phyloP scores from a whole-genome alignment of 1,284 basidiomycete species.

The Pseudozyma hubeiensis region DNA sequence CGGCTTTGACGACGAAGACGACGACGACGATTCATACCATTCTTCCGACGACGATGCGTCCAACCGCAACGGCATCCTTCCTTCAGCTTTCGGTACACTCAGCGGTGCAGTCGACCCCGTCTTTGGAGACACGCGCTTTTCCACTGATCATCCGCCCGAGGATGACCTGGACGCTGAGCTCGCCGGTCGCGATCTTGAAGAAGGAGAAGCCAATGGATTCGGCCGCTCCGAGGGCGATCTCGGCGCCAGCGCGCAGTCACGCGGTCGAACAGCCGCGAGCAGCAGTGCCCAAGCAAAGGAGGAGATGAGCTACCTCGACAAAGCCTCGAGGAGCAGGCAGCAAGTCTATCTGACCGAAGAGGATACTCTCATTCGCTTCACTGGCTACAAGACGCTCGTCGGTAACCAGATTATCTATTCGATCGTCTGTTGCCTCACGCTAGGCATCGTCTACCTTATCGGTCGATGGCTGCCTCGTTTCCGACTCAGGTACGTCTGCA shows the following conservation, averaged over 20 bases:
- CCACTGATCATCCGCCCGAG: constrained; percentile 55
- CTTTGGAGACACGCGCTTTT: constrained; percentile 62
- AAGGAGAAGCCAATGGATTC: constrained; percentile 41
- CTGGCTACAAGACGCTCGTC: constrained; percentile 82
- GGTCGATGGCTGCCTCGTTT: constrained; percentile 92
- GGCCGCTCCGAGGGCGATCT: constrained; percentile 39
- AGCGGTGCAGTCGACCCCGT: constrained; percentile 61
- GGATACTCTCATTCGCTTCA: constrained; percentile 86
- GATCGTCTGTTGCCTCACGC: constrained; percentile 76
- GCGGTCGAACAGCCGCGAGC: constrained; percentile 1
- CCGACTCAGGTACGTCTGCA: constrained; percentile 89
- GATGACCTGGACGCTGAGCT: constrained; percentile 62
- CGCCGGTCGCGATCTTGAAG: constrained; percentile 41
- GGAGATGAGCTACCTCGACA: constrained; percentile 62
- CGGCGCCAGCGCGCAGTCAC: constrained; percentile 9
- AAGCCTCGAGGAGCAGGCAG: constrained; percentile 73
- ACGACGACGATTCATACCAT: constrained; percentile 41
- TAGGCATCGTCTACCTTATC: constrained; percentile 83
- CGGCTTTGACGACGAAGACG: constrained; percentile 49
- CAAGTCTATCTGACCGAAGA: constrained; percentile 90
- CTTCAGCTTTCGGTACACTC: constrained; percentile 63
- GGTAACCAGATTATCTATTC: constrained; percentile 81
- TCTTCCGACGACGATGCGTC: constrained; percentile 56
- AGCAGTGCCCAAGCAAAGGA: constrained; percentile 12
- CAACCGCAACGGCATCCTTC: constrained; percentile 55